phyloP scores from a whole-genome alignment of 2,329 filamentous ascomycete genomes.

The Leptographium lundbergii region DNA sequence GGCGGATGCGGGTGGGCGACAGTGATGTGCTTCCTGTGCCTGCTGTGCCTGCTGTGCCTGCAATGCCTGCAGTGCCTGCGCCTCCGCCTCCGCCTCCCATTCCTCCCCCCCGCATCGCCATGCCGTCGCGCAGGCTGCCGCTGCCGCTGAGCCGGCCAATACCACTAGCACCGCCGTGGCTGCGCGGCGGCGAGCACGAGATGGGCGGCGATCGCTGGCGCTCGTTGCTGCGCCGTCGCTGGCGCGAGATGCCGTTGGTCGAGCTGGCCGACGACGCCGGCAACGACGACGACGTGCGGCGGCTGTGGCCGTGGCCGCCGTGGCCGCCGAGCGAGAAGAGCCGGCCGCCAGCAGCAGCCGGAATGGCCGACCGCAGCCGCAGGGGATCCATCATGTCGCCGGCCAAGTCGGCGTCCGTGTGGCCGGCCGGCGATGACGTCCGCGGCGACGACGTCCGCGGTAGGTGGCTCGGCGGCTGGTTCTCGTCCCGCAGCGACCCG shows the following conservation, averaged over 20 bases:
- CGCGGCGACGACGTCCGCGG: conserved; percentile 12
- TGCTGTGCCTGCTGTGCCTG: no score
- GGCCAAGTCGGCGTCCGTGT: conserved; percentile 10
- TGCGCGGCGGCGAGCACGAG: conserved; percentile 31
- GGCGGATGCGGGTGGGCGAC: conserved; percentile 19
- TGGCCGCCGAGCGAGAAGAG: conserved; percentile 13
- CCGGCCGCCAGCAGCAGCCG: neutral
- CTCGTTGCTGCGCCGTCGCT: conserved; percentile 34
- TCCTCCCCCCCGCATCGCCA: conserved; percentile 2
- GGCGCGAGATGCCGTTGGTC: conserved; percentile 43
- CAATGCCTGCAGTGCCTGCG: no score
- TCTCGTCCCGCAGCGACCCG: conserved; percentile 37
- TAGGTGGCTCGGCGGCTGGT: conserved; percentile 26
- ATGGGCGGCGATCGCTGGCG: conserved; percentile 40
- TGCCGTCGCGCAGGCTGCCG: conserved; percentile 3
- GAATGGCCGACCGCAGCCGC: conserved; percentile 42
- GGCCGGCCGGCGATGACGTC: conserved; percentile 3
- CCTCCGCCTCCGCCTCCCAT: no score
- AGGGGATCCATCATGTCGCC: conserved; percentile 35
- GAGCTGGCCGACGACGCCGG: conserved; percentile 28
- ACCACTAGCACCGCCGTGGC: conserved; percentile 13
- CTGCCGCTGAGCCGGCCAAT: conserved; percentile 15
- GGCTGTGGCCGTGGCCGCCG: conserved; percentile 20
- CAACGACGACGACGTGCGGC: conserved; percentile 14
- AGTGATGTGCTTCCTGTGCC: no score